Base-by-base conservation (phyloP, 1,139 yeast species). In the Debaryomyces sp. region DNA sequence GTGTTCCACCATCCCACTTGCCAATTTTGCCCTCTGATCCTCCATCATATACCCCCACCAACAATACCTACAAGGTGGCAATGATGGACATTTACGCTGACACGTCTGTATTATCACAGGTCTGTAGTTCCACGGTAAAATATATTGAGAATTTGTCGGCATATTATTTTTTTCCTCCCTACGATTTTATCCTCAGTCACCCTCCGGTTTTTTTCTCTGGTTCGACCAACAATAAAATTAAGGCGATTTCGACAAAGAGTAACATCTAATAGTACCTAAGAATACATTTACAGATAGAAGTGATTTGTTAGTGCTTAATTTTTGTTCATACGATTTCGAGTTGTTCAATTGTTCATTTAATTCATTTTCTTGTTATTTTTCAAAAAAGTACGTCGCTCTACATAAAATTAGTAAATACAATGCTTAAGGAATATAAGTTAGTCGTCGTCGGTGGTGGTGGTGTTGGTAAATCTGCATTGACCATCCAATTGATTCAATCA, bases 371-470 rank as follows among this genome's bases (percentile, higher is more conserved):
- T 23, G 30, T 35, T 35, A n/a, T 12, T 35, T 35, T n/a, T 35
- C 38, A 35, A 12, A 35, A 32, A 21, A 27, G 30, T 27, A 12
- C 13, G 30, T 27, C 13, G 38, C n/a, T 21, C 26, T 40, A 32
- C 26, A 32, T 21, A 30, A 15, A 21, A 17, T 36, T 22, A 22
- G 13, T 10, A 27, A 55, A 41, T 45, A 32, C 35, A 15, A 74
- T 65, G 70, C 66, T 80, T 57, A 76, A 85, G 66, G 95, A 87
- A 67, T 90, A 86, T 68, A 90, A 92, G 65, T 74, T 94, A 54
- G 97, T 92, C 18, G 97, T 94, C 49, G 96, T 94, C 46, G 98
- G 98, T 49, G 98, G 97, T 44, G 98, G 98, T 69, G 97, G 97
- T 69, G 98, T 94, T 51, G 99, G 99, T 71, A 94, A 94, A 68